Evolutionary conservation across 2,329 filamentous ascomycete species (phyloP).

Genomic region (Nemania sp.): DNA sequence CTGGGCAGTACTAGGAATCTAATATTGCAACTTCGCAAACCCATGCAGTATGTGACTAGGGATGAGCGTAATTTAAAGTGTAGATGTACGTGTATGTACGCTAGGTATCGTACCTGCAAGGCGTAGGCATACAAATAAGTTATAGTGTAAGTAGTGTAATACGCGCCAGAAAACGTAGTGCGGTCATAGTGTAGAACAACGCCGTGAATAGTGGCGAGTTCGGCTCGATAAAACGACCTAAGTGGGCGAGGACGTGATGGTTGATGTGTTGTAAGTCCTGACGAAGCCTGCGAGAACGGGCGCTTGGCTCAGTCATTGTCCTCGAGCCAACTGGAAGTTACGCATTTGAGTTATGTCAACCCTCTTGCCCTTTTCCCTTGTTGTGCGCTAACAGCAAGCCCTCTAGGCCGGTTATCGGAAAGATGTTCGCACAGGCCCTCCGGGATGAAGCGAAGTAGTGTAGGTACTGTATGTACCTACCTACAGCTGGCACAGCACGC

Average conservation of each 20-base stretch:
- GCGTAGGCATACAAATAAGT: no score
- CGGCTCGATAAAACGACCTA: slow-evolving; percentile 4
- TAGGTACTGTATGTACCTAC: background rate
- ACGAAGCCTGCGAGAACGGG: slow-evolving; percentile 11
- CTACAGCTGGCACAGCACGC: background rate
- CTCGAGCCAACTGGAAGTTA: background rate
- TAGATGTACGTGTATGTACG: no score
- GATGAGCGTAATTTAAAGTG: no score
- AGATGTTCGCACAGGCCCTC: background rate
- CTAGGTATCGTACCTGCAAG: no score
- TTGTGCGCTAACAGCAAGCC: background rate
- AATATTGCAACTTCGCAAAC: no score
- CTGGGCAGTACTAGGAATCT: no score
- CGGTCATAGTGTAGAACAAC: no score
- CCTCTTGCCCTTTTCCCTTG: background rate
- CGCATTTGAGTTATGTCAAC: background rate
- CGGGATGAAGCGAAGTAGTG: background rate
- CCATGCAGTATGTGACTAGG: no score
- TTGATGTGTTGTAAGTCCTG: background rate
- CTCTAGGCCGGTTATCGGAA: background rate
- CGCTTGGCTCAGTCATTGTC: slow-evolving; percentile 1
- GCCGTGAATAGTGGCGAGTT: slow-evolving; percentile 6
- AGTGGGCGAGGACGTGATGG: slow-evolving; percentile 1
- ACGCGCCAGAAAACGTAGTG: no score
- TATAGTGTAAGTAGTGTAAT: no score